Evolutionary conservation across 73 alveolate genomes (phyloP), one percentile per base, ranked within the genome.

Genomic region (Uronychia setigera): DNA sequence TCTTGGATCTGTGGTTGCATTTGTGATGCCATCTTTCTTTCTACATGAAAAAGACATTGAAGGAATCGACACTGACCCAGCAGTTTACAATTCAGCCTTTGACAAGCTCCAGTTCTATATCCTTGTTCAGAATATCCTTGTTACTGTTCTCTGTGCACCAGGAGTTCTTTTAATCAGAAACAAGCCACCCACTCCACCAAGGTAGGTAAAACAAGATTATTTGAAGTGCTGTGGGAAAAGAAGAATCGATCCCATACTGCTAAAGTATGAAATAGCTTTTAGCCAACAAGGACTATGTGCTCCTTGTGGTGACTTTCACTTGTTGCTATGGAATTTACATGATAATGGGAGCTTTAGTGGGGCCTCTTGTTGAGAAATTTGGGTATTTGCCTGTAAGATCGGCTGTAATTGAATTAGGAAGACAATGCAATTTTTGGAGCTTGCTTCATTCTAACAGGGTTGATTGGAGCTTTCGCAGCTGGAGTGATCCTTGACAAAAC

Each of bases 171-270:
- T 95, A 27, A 80, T 90, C 81, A 93, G 80, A 80, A 92, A 93
- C 35, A 90, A 86, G 34, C 99, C 99, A 29, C 92, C 95, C 32
- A 58, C 90, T 33, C 98, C 98, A 57, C 98, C 98, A 33, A 78
- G 89, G 81, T 78, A 75, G 30, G 77, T 14, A n/a, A 76, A 25
- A 84, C n/a, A 5, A 1, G 59, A 1, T 27, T 25, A 67, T 67
- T 33, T 28, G 88, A 26, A 19, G 58, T n/a, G 60, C 81, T 30
- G 82, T 74, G 57, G 74, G 58, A 26, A 79, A 29, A 35, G 32
- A 34, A 30, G 82, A 79, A 28, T 31, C 77, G 33, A 83, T 34
- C 67, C 80, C 80, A 74, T 25, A 59, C 29, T 59, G 34, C 67
- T 46, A 30, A 27, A 57, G 89, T 29, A 60, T 93, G 75, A 60